Evolutionary conservation across 345 rosid genomes (phyloP), one percentile per base, ranked within the genome.

Genomic region (Erodium maritimum): DNA sequence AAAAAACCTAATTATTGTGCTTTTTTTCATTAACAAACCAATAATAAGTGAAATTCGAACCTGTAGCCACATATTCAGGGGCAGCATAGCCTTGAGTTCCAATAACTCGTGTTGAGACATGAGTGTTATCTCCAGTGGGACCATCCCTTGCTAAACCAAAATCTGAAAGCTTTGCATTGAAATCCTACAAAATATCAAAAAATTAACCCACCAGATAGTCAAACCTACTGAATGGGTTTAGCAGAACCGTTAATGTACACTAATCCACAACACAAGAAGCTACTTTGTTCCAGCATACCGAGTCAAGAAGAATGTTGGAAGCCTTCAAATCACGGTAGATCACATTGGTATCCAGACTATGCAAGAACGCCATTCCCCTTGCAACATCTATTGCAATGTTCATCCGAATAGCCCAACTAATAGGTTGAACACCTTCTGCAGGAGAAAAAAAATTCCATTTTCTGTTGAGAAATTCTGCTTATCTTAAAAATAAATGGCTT

Each of bases 61-160:
- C 96, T 70, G 96, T 88, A 1, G 91, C 94, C 21, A 91, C 76
- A 61, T 88, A 91, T 42, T 91, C 96, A 0, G 95, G 95, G 23
- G 98, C 98, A 57, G 98, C 95, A 58, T 88, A 91, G 56, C 98
- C 96, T 56, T 71, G 81, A 34, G 96, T 91, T 69, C 96, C 96
- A 4, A 88, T 71, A 23, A 88, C 87, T 77, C 81, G 79, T 5
- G 98, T 88, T 13, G 96, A 86, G 23, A 91, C 96, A 58, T 91
- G 98, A 60, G 90, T 88, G 62, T 82, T 82, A 50, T 91, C 85
- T 45, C 87, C 98, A 1, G 80, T 88, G 9, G 98, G 95, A 16
- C 96, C 96, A 67, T 86, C 95, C 77, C 90, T 80, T 25, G 96
- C 98, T 61, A 91, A 73, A 50, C 98, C 98, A 71, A 91, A 91